phyloP scores from a whole-genome alignment of 1,139 yeast genomes.

The Entelexis paramagnoliae region DNA sequence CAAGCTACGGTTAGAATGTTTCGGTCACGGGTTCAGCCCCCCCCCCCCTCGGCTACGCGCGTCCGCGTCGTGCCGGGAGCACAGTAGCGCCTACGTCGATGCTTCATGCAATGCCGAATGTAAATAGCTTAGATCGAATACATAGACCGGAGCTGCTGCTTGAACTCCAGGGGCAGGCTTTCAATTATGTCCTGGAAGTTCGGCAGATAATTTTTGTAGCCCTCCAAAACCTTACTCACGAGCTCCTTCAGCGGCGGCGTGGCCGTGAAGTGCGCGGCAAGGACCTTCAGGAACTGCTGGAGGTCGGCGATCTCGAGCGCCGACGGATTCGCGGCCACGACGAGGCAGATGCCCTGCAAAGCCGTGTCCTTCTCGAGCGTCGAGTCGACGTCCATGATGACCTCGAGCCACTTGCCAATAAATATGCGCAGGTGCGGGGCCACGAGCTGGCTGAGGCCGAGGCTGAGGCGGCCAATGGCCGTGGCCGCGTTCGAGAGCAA shows the following conservation, averaged over 20 bases:
- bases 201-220: slow-evolving; percentile 31
- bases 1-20: too few species aligned
- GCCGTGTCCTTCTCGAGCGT: slow-evolving; percentile 76
- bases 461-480: slow-evolving; percentile 81
- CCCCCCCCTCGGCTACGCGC: too few species aligned
- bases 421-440: slow-evolving; percentile 50
- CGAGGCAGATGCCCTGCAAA: slow-evolving; percentile 63
- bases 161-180: slow-evolving; percentile 24
- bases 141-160: slow-evolving; percentile 22
- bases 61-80: too few species aligned
- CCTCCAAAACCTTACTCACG: slow-evolving; percentile 30
- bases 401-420: slow-evolving; percentile 55
- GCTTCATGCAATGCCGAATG: neutral
- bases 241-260: slow-evolving; percentile 31
- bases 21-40: too few species aligned
- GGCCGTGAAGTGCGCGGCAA: slow-evolving; percentile 47
- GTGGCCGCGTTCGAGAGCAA: slow-evolving; percentile 87
- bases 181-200: slow-evolving; percentile 29
- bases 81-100: too few species aligned
- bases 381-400: slow-evolving; percentile 54
- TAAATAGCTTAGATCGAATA: slow-evolving; percentile 16
- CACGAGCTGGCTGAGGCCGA: slow-evolving; percentile 49
- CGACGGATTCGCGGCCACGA: slow-evolving; percentile 55
- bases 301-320: slow-evolving; percentile 48
- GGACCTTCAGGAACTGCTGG: slow-evolving; percentile 49